Evolutionary conservation across 2,329 filamentous ascomycete species (phyloP), one percentile per base, ranked within the genome.

Genomic region (Aspergillus sp.): DNA sequence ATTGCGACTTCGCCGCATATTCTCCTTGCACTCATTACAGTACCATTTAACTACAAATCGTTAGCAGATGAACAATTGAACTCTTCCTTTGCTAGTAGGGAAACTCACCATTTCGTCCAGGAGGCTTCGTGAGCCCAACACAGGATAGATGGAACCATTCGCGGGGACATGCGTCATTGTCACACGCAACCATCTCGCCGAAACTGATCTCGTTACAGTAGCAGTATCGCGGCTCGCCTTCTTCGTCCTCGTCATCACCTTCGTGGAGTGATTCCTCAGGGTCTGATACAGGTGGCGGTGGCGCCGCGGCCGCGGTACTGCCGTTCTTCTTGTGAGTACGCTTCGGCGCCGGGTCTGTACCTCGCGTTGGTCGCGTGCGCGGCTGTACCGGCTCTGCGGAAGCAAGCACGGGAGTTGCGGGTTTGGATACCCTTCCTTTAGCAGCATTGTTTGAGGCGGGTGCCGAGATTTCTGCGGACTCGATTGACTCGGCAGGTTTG

Each of bases 71-170:
- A 17, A 17, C 37, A 40, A 6, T 19, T 41, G 45, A 39, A 53
- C 9, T 17, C 5, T 27, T 19, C 7, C 4, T 14, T 31, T 31
- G 3, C 1, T 7, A 8, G 14, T 31, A 27, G 23, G 7, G 35
- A 19, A 62, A 84, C 87, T 80, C 76, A 90, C 88, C 84, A 74
- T 88, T 91, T 62, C 86, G 86, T 57, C 84, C 87, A n/a, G 90
- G 90, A 52, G 90, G 89, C 58, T 89, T 89, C 66, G 88, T 89
- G 66, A 95, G 75, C 25, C 90, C 90, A 31, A 91, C 90, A 72
- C 90, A 95, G 50, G 87, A 88, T 50, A 95, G 76, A 79, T 93
- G 90, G 78, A 93, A 93, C 90, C 90, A 93, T 74, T 93, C 90
- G 61, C 85, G 82, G 64, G 85, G 82, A 74, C 90, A 93, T 49